Evolutionary conservation across 306 rosid genomes (phyloP), one percentile per base, ranked within the genome.

Genomic region (Cyamopsis tetragonoloba): DNA sequence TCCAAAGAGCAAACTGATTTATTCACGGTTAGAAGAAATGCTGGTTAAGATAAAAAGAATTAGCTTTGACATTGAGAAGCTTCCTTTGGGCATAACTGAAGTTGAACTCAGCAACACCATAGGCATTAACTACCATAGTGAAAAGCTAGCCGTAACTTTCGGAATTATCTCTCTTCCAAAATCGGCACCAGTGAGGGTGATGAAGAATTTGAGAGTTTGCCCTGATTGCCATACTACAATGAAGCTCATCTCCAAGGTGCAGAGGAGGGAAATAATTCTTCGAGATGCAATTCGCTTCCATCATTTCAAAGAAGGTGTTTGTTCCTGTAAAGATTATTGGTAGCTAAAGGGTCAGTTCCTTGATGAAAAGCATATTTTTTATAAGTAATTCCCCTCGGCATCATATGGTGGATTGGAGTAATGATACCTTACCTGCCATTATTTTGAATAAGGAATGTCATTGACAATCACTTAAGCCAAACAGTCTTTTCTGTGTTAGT

Each of bases 181-280:
- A 73, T 86, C 81, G 59, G 86, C 88, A 22, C 91, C 86, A 12
- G 75, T 86, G 59, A 83, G 79, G 67, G 86, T 86, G 75, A 83
- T 86, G 88, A 86, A 86, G 79, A 86, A 86, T 68, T 71, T 86
- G 80, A 80, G 91, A 77, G 82, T 86, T 3, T 83, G 84, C 73
- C 31, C 12, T 64, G 88, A 80, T 68, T 86, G 91, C 66, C 91
- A 86, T 66, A 46, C 59, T 7, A 66, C 84, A 44, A 86, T 86
- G 79, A 86, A 86, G 65, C 73, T 73, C 59, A 75, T 86, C 63
- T 86, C 91, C 3, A 31, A 55, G 51, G 37, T 83, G 23, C 86
- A 83, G 74, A 76, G 69, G 55, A 80, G 86, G 76, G 83, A 83
- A 75, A 78, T 83, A 59, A 73, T 83, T 65, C 81, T 83, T 26